Evolutionary conservation across 192 early-diverging fungal genomes (phyloP).

Genomic region (Coemansia sp.): DNA sequence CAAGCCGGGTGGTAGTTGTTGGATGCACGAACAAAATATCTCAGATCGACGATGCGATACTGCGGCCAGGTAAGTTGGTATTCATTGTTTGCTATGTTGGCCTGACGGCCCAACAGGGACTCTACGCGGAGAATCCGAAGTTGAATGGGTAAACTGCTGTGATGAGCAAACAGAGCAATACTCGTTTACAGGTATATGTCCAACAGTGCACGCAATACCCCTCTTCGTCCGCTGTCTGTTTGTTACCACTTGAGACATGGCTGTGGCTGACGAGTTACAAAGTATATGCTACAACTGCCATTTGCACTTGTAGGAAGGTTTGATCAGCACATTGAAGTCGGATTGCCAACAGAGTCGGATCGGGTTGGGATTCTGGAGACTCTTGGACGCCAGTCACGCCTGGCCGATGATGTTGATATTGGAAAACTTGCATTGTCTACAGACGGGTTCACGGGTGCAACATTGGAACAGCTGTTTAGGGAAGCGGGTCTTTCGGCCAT

Average conservation of each 20-base stretch:
- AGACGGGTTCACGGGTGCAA: conserved; percentile 38
- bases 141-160: not conserved
- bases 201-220: too few relatives aligned
- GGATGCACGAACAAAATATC: conserved; percentile 91
- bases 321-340: conserved; percentile 80
- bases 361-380: conserved; percentile 71
- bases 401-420: conserved; percentile 59
- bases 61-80: conserved; percentile 64
- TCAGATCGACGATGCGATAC: conserved; percentile 83
- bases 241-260: too few relatives aligned
- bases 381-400: conserved; percentile 62
- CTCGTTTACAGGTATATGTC: not conserved
- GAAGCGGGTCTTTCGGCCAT: conserved; percentile 50
- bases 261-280: not conserved
- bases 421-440: conserved; percentile 27
- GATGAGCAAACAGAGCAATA: not conserved
- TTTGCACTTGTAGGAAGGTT: conserved; percentile 66
- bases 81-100: not conserved
- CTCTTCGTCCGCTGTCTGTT: too few relatives aligned
- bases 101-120: too few relatives aligned
- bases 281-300: not conserved
- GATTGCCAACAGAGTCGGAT: conserved; percentile 61
- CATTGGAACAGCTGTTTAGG: conserved; percentile 44
- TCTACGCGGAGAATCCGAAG: too few relatives aligned
- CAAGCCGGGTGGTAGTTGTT: conserved; percentile 82